Percentiles rank a stretch among this genome's conserved stretches.
phyloP scores from a whole-genome alignment of 345 rosid species.

The Raphanus raphanistrum region DNA sequence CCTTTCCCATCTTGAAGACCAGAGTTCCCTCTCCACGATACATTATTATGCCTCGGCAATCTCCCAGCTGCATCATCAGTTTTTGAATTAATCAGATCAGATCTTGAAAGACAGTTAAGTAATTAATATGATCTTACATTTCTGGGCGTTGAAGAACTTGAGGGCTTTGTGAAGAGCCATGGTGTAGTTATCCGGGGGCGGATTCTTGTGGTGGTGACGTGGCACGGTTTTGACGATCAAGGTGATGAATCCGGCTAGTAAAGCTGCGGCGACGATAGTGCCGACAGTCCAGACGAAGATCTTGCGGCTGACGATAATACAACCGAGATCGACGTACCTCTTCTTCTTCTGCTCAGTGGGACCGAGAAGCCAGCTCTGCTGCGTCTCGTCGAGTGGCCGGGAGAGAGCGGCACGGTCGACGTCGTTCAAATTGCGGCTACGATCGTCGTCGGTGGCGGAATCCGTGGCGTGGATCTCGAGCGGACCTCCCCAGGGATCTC shows the following conservation, averaged over 20 bases:
- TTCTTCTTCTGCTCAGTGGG: constrained; percentile 96
- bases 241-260: constrained; percentile 69
- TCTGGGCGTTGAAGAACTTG: constrained; percentile 97
- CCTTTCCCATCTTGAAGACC: constrained; percentile 79
- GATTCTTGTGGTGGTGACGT: constrained; percentile 53
- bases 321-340: constrained; percentile 92
- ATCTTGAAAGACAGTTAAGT: neutral
- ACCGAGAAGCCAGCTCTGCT: constrained; percentile 97
- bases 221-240: constrained; percentile 88
- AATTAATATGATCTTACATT: constrained; percentile 45
- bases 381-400: constrained; percentile 89
- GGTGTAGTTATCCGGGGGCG: constrained; percentile 84
- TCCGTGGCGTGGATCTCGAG: constrained; percentile 89
- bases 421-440: constrained; percentile 86
- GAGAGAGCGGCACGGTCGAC: constrained; percentile 80
- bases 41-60: constrained; percentile 86
- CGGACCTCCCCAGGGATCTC: constrained; percentile 99
- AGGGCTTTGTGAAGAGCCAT: constrained; percentile 92
- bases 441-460: constrained; percentile 95
- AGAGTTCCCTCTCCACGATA: constrained; percentile 93
- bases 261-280: constrained; percentile 52
- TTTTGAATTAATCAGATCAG: neutral
- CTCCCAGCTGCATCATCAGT: constrained; percentile 65
- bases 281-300: constrained; percentile 94
- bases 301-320: constrained; percentile 94